Conservation (phyloP, 177 flowering plant genomes). For the Tripterygium wilfordii region DNA sequence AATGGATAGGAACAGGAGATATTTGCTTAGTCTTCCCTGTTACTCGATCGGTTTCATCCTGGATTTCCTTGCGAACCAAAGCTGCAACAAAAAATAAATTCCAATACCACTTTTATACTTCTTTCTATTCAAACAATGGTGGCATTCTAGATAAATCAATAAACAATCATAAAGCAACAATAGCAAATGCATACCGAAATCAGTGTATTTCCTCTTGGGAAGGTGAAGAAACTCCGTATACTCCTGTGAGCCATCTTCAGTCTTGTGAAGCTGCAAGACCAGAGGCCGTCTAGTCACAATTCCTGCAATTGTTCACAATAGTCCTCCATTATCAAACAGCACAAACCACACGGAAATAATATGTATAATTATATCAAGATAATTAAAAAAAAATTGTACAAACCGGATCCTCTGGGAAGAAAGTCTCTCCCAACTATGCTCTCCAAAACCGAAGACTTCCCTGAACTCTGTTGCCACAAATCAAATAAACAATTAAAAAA, state of each 20-base stretch:
- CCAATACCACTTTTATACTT: too few relatives aligned
- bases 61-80: constrained; percentile 61
- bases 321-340: too few relatives aligned
- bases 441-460: constrained; percentile 90
- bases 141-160: too few relatives aligned
- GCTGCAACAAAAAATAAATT: constrained; percentile 41
- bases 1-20: constrained; percentile 71
- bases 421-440: constrained; percentile 94
- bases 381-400: constrained; percentile 6
- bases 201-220: constrained; percentile 64
- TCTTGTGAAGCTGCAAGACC: constrained; percentile 93
- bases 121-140: too few relatives aligned
- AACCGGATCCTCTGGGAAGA: constrained; percentile 97
- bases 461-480: constrained; percentile 66
- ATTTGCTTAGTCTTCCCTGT: constrained; percentile 66
- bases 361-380: too few relatives aligned
- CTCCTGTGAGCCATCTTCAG: constrained; percentile 68
- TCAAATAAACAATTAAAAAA: neutral
- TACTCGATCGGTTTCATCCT: constrained; percentile 73
- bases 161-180: too few relatives aligned
- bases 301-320: too few relatives aligned
- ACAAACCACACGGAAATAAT: too few relatives aligned
- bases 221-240: constrained; percentile 92
- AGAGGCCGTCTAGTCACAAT: constrained; percentile 94
- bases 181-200: constrained; percentile 48